Conservation (phyloP, 768 basidiomycete genomes). For the Tremella fuciformis region DNA sequence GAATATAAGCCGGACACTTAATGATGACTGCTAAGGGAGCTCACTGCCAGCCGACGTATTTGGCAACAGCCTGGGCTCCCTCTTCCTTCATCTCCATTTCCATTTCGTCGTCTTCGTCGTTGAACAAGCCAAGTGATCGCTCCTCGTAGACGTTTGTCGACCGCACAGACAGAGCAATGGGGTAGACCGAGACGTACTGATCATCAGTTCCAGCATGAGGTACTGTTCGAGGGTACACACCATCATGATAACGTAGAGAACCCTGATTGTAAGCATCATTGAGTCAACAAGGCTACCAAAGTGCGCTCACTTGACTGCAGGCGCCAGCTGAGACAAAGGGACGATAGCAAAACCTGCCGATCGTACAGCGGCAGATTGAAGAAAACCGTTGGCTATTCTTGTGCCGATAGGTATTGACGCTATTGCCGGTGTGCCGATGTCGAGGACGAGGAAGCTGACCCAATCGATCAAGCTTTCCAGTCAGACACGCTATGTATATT, state of each 20-base stretch:
- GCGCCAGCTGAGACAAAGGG: slow-evolving; percentile 68
- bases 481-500: background rate
- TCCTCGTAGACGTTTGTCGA: slow-evolving; percentile 79
- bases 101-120: slow-evolving; percentile 49
- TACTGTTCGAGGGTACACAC: slow-evolving; percentile 56
- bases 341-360: slow-evolving; percentile 85
- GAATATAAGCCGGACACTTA: background rate
- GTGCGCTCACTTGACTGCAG: slow-evolving; percentile 72
- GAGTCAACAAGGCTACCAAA: background rate
- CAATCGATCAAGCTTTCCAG: slow-evolving; percentile 69
- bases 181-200: slow-evolving; percentile 30
- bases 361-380: slow-evolving; percentile 75
- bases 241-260: slow-evolving; percentile 91
- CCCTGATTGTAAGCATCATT: slow-evolving; percentile 54
- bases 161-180: slow-evolving; percentile 61
- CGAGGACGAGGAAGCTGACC: slow-evolving; percentile 82
- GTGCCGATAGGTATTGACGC: slow-evolving; percentile 67
- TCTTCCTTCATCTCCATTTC: slow-evolving; percentile 30
- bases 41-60: slow-evolving; percentile 52
- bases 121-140: slow-evolving; percentile 77
- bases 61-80: slow-evolving; percentile 48
- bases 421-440: slow-evolving; percentile 73
- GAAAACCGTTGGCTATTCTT: slow-evolving; percentile 68
- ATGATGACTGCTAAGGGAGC: slow-evolving; percentile 5
- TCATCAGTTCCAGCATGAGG: background rate